Conservation (phyloP, 805 yeast species). For the Ogataea nakhonphanomensis region DNA sequence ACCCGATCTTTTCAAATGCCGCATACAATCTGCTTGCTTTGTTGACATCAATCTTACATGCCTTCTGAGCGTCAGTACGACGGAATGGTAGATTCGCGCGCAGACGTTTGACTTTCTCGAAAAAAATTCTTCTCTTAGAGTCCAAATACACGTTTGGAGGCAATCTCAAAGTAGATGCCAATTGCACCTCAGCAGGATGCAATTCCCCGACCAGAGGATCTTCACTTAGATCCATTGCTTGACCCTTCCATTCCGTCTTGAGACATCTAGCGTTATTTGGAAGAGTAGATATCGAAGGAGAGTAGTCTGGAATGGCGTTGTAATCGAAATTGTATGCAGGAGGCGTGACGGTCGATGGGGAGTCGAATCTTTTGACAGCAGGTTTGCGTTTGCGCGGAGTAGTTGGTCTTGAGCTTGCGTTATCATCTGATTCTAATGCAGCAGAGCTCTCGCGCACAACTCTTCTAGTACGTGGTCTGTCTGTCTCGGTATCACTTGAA, state of each 20-base stretch:
- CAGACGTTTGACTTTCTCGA: conserved; percentile 79
- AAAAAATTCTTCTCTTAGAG: conserved; percentile 79
- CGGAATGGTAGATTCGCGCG: conserved; percentile 75
- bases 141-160: conserved; percentile 82
- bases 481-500: conserved; percentile 37
- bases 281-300: conserved; percentile 65
- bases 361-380: conserved; percentile 18
- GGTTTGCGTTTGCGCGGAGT: conserved; percentile 39
- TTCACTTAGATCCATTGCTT: conserved; percentile 81
- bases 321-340: conserved; percentile 57
- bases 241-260: conserved; percentile 97
- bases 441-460: conserved; percentile 39
- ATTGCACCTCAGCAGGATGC: conserved; percentile 86
- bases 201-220: conserved; percentile 73
- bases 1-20: conserved; percentile 87
- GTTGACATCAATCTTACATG: conserved; percentile 94
- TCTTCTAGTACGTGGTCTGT: conserved; percentile 60
- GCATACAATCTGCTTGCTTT: conserved; percentile 90
- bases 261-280: conserved; percentile 71
- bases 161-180: conserved; percentile 85
- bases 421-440: conserved; percentile 31
- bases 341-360: conserved; percentile 33
- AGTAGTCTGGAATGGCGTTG: conserved; percentile 74
- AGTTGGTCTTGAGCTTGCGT: conserved; percentile 30
- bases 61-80: conserved; percentile 97